Percentiles rank a stretch among this genome's conserved stretches.
Conservation (phyloP, 192 early-diverging fungal genomes). For the Pilobolus umbonatus region DNA sequence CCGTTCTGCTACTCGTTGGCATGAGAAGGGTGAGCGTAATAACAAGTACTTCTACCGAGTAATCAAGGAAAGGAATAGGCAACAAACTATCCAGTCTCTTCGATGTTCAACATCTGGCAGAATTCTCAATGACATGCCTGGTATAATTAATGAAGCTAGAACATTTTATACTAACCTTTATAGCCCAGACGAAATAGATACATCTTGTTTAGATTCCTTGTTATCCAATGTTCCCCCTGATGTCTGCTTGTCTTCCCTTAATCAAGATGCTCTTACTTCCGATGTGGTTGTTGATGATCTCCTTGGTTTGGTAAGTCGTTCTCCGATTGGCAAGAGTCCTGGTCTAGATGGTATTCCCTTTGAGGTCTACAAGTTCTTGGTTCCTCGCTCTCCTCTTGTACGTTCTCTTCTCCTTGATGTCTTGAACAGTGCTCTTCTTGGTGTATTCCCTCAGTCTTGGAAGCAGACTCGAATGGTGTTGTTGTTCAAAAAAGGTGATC, state of each 20-base stretch:
- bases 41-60: no score
- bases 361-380: not conserved
- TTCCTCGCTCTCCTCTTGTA: not conserved
- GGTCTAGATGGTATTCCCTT: constrained; percentile 10
- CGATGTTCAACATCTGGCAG: no score
- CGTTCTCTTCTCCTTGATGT: not conserved
- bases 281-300: no score
- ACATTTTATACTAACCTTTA: not conserved
- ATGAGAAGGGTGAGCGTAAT: no score
- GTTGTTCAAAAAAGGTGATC: constrained; percentile 27
- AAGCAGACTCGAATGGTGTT: constrained; percentile 16
- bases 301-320: not conserved
- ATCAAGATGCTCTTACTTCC: no score
- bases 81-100: no score
- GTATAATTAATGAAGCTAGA: no score
- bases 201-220: not conserved
- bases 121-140: no score
- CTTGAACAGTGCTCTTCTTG: not conserved
- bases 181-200: not conserved
- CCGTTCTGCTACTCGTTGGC: no score
- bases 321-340: constrained; percentile 1
- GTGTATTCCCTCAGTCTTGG: not conserved
- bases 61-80: no score
- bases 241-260: not conserved
- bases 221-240: not conserved